Evolutionary conservation across 495 filamentous ascomycete species (phyloP).

Genomic region (Venustampulla echinocandica): DNA sequence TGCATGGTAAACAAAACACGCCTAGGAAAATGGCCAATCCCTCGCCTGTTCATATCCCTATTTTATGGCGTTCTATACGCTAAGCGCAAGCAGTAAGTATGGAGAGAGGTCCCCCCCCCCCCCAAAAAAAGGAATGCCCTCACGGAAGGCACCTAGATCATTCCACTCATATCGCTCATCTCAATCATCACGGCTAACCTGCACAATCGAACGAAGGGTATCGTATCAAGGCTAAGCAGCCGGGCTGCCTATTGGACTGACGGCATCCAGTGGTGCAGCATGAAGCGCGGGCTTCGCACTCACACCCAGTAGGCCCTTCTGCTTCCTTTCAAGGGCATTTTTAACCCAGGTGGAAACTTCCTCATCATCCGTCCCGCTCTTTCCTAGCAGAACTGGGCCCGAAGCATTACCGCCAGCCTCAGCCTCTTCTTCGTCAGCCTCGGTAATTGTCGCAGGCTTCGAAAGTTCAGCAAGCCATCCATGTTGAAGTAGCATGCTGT

Average conservation of each 20-base stretch:
- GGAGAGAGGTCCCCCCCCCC: no score
- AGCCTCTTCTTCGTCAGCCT: slow-evolving; percentile 54
- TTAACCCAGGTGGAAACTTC: slow-evolving; percentile 84
- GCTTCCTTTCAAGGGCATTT: slow-evolving; percentile 55
- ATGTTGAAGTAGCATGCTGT: slow-evolving; percentile 79
- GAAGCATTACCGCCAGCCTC: slow-evolving; percentile 30
- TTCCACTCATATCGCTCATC: not conserved
- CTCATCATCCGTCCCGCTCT: slow-evolving; percentile 34
- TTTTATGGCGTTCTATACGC: no score
- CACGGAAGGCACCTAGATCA: not conserved
- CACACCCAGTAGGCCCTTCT: slow-evolving; percentile 38
- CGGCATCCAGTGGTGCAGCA: slow-evolving; percentile 60
- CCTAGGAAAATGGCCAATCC: no score
- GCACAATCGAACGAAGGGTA: no score
- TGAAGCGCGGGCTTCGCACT: slow-evolving; percentile 64
- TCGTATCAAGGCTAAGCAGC: no score
- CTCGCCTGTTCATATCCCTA: no score
- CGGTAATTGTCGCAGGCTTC: slow-evolving; percentile 74
- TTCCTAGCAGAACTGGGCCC: slow-evolving; percentile 38
- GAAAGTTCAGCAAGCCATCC: slow-evolving; percentile 75
- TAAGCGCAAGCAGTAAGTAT: no score
- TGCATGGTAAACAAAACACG: no score
- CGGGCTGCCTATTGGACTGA: slow-evolving; percentile 30
- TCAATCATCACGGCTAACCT: not conserved
- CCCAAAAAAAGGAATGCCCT: no score